Evolutionary conservation across 2,329 filamentous ascomycete genomes (phyloP).

Genomic region (Beauveria medogensis): DNA sequence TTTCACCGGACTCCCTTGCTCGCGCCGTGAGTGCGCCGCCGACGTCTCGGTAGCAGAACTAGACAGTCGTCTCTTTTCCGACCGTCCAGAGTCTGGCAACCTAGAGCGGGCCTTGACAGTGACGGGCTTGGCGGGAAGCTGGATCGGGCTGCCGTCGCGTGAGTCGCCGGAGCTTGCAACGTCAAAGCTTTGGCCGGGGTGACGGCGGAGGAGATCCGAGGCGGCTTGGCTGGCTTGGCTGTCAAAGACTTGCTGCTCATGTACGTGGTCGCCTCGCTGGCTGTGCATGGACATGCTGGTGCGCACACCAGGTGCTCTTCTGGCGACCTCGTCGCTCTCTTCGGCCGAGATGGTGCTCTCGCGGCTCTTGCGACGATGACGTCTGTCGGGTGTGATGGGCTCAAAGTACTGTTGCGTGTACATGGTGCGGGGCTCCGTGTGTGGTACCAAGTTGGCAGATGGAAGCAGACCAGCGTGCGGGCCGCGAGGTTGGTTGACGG

Average conservation of each 20-base stretch:
- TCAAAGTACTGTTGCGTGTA: constrained; percentile 31
- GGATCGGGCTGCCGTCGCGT: constrained; percentile 34
- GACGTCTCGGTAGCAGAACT: constrained; percentile 25
- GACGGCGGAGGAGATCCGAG: constrained; percentile 62
- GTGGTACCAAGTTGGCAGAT: constrained; percentile 53
- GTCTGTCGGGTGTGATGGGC: constrained; percentile 36
- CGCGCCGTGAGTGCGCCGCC: constrained; percentile 13
- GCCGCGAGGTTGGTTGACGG: constrained; percentile 44
- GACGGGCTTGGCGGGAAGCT: constrained; percentile 21
- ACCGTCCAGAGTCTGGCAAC: constrained; percentile 28
- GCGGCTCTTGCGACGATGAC: constrained; percentile 57
- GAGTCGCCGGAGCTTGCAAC: constrained; percentile 35
- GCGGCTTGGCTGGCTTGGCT: constrained; percentile 74
- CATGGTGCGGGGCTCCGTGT: constrained; percentile 47
- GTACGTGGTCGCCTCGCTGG: constrained; percentile 16
- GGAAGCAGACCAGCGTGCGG: constrained; percentile 49
- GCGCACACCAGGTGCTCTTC: constrained; percentile 20
- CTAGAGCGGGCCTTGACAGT: constrained; percentile 42
- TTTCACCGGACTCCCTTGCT: constrained; percentile 41
- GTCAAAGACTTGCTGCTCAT: constrained; percentile 50
- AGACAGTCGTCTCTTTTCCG: constrained; percentile 46
- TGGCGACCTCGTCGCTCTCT: constrained; percentile 47
- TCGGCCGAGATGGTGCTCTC: constrained; percentile 78
- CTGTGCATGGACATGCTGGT: constrained; percentile 19
- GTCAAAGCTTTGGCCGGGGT: constrained; percentile 45